A percentile compares a stretch with the other conserved stretches of the same genome.
Conservation (phyloP, 2,329 filamentous ascomycete genomes). For the Exophiala bonariae region DNA sequence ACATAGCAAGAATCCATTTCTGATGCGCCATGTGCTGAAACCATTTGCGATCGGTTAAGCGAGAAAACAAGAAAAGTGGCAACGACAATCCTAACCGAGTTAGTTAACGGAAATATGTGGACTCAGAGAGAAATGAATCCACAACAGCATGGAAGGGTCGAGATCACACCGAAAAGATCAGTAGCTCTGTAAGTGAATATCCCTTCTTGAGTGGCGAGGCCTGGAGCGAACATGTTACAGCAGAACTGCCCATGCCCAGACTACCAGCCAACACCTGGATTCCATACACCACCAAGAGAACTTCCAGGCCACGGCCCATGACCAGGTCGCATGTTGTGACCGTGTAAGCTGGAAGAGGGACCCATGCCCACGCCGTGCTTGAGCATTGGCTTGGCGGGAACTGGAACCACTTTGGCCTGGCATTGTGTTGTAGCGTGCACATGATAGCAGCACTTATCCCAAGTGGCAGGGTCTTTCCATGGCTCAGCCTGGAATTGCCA, state of each 20-base stretch:
- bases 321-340: constrained; percentile 7
- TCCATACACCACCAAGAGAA: constrained; percentile 17
- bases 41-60: too few relatives aligned
- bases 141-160: too few relatives aligned
- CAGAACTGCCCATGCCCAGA: not conserved
- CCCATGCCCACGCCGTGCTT: not conserved
- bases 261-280: constrained; percentile 23
- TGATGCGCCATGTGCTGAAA: too few relatives aligned
- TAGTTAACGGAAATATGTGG: too few relatives aligned
- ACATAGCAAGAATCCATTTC: too few relatives aligned
- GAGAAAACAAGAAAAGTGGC: too few relatives aligned
- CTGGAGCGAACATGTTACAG: too few relatives aligned
- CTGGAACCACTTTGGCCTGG: constrained; percentile 5
- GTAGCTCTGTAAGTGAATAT: not conserved
- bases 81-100: too few relatives aligned
- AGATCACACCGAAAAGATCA: too few relatives aligned
- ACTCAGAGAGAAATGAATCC: too few relatives aligned
- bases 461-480: constrained; percentile 19
- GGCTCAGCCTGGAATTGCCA: constrained; percentile 21
- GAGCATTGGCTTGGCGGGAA: not conserved
- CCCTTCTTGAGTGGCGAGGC: too few relatives aligned
- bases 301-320: constrained; percentile 10
- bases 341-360: not conserved
- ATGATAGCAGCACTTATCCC: constrained; percentile 20
- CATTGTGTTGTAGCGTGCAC: constrained; percentile 20